Evolutionary conservation across 225 moss, liverwort and hornwort genomes (phyloP).

Genomic region (Rhytidiadelphus loreus): DNA sequence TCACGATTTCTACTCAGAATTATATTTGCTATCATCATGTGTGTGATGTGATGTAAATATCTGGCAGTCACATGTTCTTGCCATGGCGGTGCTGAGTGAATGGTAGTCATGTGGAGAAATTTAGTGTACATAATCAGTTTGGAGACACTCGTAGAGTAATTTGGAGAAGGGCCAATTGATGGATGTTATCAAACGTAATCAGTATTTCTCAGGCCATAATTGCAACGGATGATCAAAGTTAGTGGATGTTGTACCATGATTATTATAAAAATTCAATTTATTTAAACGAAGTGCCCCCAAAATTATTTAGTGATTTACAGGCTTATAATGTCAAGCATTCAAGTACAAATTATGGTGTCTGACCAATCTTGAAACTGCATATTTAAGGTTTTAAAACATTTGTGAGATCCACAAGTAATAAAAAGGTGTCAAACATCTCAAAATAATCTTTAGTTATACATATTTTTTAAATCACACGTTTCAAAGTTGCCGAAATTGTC

Average conservation of each 20-base stretch:
- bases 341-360: not conserved
- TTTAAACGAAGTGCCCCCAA: not conserved
- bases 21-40: not conserved
- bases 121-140: not conserved
- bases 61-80: not conserved
- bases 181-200: not conserved
- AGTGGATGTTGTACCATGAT: not conserved
- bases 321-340: not conserved
- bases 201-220: not conserved
- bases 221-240: not conserved
- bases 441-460: not conserved
- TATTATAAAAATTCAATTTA: not conserved
- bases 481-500: not conserved
- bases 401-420: not conserved
- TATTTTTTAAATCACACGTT: not conserved
- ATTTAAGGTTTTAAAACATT: not conserved
- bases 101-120: not conserved
- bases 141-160: not conserved
- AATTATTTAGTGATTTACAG: not conserved
- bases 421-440: not conserved
- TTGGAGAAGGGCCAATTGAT: not conserved
- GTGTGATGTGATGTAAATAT: not conserved
- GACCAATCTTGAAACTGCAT: not conserved
- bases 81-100: not conserved
- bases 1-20: not conserved